Evolutionary conservation across 148 eudicot genomes (phyloP), one percentile per base, ranked within the genome.

Genomic region (Rheum nobile): DNA sequence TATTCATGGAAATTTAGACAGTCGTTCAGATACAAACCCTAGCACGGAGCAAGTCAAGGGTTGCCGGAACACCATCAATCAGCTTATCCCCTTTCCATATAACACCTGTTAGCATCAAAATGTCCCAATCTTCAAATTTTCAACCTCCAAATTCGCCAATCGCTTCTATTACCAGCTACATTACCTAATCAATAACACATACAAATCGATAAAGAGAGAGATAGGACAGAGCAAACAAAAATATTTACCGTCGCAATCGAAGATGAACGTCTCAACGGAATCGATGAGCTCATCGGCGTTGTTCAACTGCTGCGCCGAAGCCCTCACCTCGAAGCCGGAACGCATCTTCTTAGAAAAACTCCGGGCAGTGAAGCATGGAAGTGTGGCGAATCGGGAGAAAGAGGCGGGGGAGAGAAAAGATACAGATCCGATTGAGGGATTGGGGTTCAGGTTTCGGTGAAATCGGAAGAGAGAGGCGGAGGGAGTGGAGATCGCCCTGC

Each of bases 31-130:
- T 71, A 42, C 82, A 70, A 74, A 95, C 99, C 97, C 85, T 95
- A 29, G 87, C 41, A 12, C 99, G 86, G 67, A 95, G 97, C 93
- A 90, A 75, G 79, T 95, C 96, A 29, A 95, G 88, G 65, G 99
- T 95, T 67, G 87, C 88, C 35, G 97, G 92, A 75, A 95, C 99
- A 67, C 99, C 99, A 54, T 91, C 97, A 59, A 95, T 92, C 77
- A 91, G 82, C 78, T 85, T 85, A 79, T 95, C 97, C 47, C 99
- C 99, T 80, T 95, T 95, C 99, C 99, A 95, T 75, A 95, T 90
- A 43, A 95, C 99, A 76, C 99, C 99, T 95, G 86, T 73, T 78
- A 77, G 44, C 14, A 74, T 28, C 26, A 67, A 69, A 50, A 71
- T 35, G 26, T 4, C 67, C 21, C 39, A 14, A 65, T 65, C 22